phyloP scores from a whole-genome alignment of 1,284 basidiomycete genomes.

The Bjerkandera adusta region DNA sequence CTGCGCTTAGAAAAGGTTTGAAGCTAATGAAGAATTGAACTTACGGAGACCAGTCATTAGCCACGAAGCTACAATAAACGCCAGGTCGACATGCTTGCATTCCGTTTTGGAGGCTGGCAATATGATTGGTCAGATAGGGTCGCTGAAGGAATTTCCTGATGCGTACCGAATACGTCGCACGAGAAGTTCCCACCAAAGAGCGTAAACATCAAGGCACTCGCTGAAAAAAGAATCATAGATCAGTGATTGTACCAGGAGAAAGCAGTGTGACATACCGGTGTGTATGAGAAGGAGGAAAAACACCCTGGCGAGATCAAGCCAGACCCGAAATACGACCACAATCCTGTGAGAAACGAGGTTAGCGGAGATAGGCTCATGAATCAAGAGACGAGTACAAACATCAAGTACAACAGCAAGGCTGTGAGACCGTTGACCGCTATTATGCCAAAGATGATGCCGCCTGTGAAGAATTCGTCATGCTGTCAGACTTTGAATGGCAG shows the following conservation, averaged over 20 bases:
- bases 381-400: constrained; percentile 32
- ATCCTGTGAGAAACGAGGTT: constrained; percentile 32
- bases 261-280: constrained; percentile 29
- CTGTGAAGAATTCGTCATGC: constrained; percentile 23
- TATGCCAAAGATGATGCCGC: constrained; percentile 35
- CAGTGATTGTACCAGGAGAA: no score
- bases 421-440: constrained; percentile 37
- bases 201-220: constrained; percentile 31
- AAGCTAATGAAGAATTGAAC: constrained; percentile 11
- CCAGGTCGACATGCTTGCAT: constrained; percentile 34
- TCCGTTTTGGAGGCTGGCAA: constrained; percentile 30
- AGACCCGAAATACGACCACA: constrained; percentile 41
- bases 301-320: constrained; percentile 41
- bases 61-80: constrained; percentile 38
- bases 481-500: constrained; percentile 1
- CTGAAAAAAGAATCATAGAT: no score
- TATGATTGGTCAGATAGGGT: background rate
- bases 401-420: constrained; percentile 44
- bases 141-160: background rate
- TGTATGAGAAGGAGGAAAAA: constrained; percentile 37
- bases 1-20: background rate
- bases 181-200: constrained; percentile 35
- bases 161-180: constrained; percentile 40
- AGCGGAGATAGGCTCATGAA: background rate
- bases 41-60: constrained; percentile 34